Base-by-base conservation (phyloP, 1,284 basidiomycete genomes). In the Fomitopsis palustris region DNA sequence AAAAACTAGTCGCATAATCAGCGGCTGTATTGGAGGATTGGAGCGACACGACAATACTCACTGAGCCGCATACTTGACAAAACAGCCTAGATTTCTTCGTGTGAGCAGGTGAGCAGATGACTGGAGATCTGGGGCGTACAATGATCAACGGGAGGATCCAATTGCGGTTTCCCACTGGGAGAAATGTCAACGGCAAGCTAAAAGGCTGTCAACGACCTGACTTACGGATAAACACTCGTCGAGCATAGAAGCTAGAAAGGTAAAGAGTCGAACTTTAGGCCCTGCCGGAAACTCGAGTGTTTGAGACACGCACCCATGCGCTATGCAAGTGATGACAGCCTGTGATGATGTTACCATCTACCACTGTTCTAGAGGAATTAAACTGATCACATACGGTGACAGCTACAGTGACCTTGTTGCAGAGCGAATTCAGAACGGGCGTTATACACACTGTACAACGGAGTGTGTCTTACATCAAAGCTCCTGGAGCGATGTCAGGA, bases 321-420 rank as follows among this genome's bases (percentile, higher is more conserved):
- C 57, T 17, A 64, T 59, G 23, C 57, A 54, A 0, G 62, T 64
- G 43, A 64, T 62, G 38, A 61, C 25, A 5, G 62, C 62, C 62
- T 59, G 35, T 2, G n/a, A 10, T 14, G 49, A 54, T 47, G 23
- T 59, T 60, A 16, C 60, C 61, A 6, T 61, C 12, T 31, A 61
- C 60, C 23, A 61, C 25, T 12, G 57, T 62, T n/a, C n/a, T n/a
- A n/a, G n/a, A n/a, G 31, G 31, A 33, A 6, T 33, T 33, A 10
- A 10, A 7, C 6, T 1, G 31, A 33, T 6, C 31, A 10, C 31
- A 7, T 10, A 33, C 31, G 6, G 31, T 33, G 1, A 33, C 31
- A 7, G 31, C 31, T 7, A 33, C 31, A 33, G 31, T 33, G 12
- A 2, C 31, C 31, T 33, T 33, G 31, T 33, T 33, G 1, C 31